Evolutionary conservation across 169 alveolate species (phyloP).

Genomic region (Cryptosporidium xiaoi): DNA sequence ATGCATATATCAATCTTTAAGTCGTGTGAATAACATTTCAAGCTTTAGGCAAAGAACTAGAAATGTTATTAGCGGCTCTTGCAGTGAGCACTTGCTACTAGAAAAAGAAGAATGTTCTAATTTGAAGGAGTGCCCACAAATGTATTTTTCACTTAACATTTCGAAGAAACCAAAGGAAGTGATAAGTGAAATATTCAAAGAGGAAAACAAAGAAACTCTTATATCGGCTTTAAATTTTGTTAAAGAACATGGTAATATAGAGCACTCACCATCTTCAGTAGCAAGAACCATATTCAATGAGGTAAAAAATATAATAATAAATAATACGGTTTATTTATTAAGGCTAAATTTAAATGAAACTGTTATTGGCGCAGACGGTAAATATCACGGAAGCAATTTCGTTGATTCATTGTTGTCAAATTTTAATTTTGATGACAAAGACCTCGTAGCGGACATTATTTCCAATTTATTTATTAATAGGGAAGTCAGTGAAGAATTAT

Average conservation of each 20-base stretch:
- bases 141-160: neutral
- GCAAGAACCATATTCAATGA: neutral
- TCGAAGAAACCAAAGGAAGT: conserved; percentile 12
- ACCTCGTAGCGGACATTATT: conserved; percentile 4
- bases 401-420: conserved; percentile 4
- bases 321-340: conserved; percentile 5
- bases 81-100: conserved; percentile 12
- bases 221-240: neutral
- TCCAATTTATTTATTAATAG: neutral
- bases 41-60: conserved; percentile 35
- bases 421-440: neutral
- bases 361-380: conserved; percentile 42
- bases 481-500: neutral
- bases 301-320: conserved; percentile 8
- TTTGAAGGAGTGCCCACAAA: conserved; percentile 24
- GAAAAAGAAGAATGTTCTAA: conserved; percentile 20
- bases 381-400: conserved; percentile 1
- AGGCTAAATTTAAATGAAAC: neutral
- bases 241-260: neutral
- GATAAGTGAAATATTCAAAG: conserved; percentile 1
- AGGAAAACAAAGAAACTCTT: neutral
- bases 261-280: conserved; percentile 5
- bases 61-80: neutral
- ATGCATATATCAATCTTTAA: neutral
- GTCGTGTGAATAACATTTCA: neutral